These are phyloP conservation scores for Penicillium waksmanii DNA, from an alignment of 495 filamentous ascomycete species.

Conservation along the genomic window DNA sequence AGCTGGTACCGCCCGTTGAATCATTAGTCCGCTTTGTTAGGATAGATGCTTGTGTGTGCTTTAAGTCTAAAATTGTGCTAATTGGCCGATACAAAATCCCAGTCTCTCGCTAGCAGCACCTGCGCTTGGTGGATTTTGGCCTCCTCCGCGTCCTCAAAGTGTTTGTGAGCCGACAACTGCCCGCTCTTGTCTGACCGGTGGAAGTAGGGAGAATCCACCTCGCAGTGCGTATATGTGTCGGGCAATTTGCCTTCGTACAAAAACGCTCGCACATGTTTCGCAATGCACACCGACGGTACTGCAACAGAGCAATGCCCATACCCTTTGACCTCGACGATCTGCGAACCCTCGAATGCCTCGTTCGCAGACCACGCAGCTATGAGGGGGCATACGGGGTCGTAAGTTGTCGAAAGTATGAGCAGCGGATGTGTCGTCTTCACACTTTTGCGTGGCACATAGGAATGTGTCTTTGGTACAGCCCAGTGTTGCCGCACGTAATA, in stretches of 20 bases:
- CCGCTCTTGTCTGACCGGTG: constrained; percentile 23
- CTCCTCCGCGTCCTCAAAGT: constrained; percentile 20
- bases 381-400: constrained; percentile 49
- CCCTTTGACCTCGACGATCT: constrained; percentile 44
- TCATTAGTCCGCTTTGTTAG: constrained; percentile 5
- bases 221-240: constrained; percentile 33
- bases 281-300: constrained; percentile 42
- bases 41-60: constrained; percentile 6
- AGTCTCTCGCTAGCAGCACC: constrained; percentile 11
- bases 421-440: constrained; percentile 44
- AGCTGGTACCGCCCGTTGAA: constrained; percentile 3
- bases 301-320: constrained; percentile 51
- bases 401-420: constrained; percentile 45
- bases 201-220: constrained; percentile 38
- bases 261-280: constrained; percentile 38
- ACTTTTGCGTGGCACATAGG: constrained; percentile 32
- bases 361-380: constrained; percentile 41
- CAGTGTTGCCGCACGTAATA: constrained; percentile 45
- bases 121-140: constrained; percentile 19
- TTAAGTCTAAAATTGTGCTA: background rate
- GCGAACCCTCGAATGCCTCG: constrained; percentile 40
- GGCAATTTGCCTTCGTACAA: constrained; percentile 45
- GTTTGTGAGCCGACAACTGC: constrained; percentile 7
- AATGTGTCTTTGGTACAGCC: constrained; percentile 41
- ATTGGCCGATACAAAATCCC: constrained; percentile 2